Evolutionary conservation across 768 basidiomycete genomes (phyloP), one percentile per base, ranked within the genome.

Genomic region (Kwoniella botswanensis): DNA sequence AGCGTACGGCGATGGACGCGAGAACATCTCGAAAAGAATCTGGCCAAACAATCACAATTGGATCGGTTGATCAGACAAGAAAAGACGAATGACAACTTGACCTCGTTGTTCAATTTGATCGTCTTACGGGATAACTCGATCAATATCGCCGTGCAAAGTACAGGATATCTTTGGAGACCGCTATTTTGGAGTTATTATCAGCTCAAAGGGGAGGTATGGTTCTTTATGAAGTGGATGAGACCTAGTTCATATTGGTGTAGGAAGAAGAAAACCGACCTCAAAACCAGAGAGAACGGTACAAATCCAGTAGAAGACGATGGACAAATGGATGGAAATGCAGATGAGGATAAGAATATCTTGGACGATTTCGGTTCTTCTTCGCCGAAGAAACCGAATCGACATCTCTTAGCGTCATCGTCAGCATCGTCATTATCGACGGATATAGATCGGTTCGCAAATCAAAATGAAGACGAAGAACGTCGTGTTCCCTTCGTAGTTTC

Each of bases 1-100:
- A 11, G 5, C 3, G 74, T 75, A 5, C 57, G 71, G 22, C 18
- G 9, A 12, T 75, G 74, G 74, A 67, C 65, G 18, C 66, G 71
- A 61, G 56, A 57, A 12, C 43, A 50, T 17, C 24, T 75, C 11
- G 71, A 75, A 41, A 43, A 50, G 60, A 68, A 61, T 35, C 5
- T 43, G 9, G 26, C 46, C 18, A 59, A 52, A 7, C 43, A 62
- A 62, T 59, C 35, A 1, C 46, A 65, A 26, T 50, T 70, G 12
- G 68, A 70, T 35, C 68, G 57, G 22, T 56, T 70, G 1, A 21
- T 50, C 15, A 26, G 63, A n/a, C 56, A 58, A 22, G 68, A 70
- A 22, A 29, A 44, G 17, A 50, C 61, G 3, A 46, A 43, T 12
- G 26, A 55, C 22, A 26, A 29, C 26, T 22, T 54, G n/a, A 12